Evolutionary conservation across 805 yeast genomes (phyloP).

Genomic region (Candida palmyrensis): DNA sequence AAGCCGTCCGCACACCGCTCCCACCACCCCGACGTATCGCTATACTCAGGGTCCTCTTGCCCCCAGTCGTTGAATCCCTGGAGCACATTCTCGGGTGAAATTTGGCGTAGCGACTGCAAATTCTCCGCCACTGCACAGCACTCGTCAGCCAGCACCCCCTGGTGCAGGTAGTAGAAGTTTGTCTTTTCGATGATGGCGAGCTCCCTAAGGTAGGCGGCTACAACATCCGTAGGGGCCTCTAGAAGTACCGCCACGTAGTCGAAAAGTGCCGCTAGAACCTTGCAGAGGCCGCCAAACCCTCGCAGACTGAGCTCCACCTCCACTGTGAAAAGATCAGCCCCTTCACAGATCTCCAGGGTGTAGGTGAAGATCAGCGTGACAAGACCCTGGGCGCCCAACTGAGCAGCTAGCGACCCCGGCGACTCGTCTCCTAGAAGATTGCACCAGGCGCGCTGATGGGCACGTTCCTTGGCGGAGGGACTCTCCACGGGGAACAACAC

Average conservation of each 20-base stretch:
- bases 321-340: slow-evolving; percentile 39
- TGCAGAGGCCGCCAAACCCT: slow-evolving; percentile 35
- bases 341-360: slow-evolving; percentile 30
- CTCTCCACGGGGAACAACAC: too few species aligned
- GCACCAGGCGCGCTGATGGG: too few species aligned
- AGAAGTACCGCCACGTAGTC: slow-evolving; percentile 18
- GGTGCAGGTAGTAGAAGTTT: background rate
- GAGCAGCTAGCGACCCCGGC: slow-evolving; percentile 41
- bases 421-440: slow-evolving; percentile 63
- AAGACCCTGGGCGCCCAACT: slow-evolving; percentile 25
- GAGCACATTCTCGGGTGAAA: too few species aligned
- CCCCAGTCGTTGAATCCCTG: too few species aligned
- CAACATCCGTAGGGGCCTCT: slow-evolving; percentile 7
- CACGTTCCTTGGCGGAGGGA: too few species aligned
- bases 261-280: slow-evolving; percentile 31
- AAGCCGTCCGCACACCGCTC: too few species aligned
- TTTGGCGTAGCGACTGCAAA: too few species aligned
- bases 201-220: slow-evolving; percentile 44
- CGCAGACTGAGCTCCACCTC: slow-evolving; percentile 43
- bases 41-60: too few species aligned
- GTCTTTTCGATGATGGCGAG: slow-evolving; percentile 17
- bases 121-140: too few species aligned
- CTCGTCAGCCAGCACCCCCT: too few species aligned
- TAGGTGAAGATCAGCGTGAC: slow-evolving; percentile 39
- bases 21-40: too few species aligned